phyloP scores from a whole-genome alignment of 2,329 filamentous ascomycete genomes.

The Botryotinia narcissicola region DNA sequence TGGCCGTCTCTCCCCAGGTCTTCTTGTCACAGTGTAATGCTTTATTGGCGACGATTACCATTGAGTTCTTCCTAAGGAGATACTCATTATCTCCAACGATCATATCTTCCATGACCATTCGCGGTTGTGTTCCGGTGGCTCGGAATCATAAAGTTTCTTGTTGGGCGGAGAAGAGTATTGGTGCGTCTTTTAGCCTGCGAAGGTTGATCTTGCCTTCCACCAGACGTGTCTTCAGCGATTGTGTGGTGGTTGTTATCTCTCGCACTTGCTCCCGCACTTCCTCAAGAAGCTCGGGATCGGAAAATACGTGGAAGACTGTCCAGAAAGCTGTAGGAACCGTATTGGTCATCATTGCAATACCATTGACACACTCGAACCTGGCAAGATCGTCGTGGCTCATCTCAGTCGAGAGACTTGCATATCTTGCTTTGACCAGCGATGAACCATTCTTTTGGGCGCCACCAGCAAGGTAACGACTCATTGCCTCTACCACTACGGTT shows the following conservation, averaged over 20 bases:
- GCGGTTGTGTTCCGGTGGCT: not conserved
- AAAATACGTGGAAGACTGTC: constrained; percentile 11
- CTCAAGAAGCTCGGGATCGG: not conserved
- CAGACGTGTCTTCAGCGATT: not conserved
- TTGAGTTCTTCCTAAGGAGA: constrained; percentile 7
- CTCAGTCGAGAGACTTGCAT: not conserved
- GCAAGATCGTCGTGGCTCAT: not conserved
- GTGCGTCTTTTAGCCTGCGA: not conserved
- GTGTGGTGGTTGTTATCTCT: not conserved
- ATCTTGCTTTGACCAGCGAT: constrained; percentile 12
- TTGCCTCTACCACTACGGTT: not conserved
- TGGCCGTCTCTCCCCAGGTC: not conserved
- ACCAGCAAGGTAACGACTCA: not conserved
- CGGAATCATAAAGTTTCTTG: constrained; percentile 13
- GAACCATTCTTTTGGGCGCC: not conserved
- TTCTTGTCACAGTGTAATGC: not conserved
- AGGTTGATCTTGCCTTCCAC: not conserved
- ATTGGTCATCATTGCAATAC: constrained; percentile 11
- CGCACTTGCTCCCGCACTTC: not conserved
- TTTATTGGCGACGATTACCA: constrained; percentile 1
- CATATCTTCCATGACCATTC: constrained; percentile 13
- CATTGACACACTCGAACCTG: constrained; percentile 11
- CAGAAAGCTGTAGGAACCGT: constrained; percentile 11
- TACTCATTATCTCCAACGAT: not conserved
- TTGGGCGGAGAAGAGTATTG: not conserved